Base-by-base conservation (phyloP, 202 grass and related monocot genomes). In the Brachypodium distachyon region DNA sequence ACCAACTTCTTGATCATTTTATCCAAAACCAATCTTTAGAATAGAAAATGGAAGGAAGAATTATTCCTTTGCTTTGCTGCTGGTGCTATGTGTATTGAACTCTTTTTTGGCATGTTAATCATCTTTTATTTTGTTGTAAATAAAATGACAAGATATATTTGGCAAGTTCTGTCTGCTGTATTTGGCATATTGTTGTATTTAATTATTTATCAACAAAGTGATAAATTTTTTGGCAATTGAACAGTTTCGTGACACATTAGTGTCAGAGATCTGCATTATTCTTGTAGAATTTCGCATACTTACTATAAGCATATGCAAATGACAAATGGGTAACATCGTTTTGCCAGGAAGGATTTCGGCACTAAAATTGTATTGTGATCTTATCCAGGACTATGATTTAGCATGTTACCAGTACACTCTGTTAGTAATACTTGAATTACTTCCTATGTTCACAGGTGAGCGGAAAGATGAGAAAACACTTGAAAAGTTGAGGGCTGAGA, bases 381-480 rank as follows among this genome's bases (percentile, higher is more conserved):
- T 69, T 76, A 11, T 76, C 19, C 9, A 27, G 53, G 39, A 44
- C 16, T 27, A 55, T 26, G 48, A 33, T 75, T 19, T 43, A 76
- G 44, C 27, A 77, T 77, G 21, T 31, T 60, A 74, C 66, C 52
- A 41, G n/a, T 78, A 79, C 28, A 8, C 23, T 22, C 25, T 61
- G 25, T 59, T 76, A 31, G 21, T 84, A n/a, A 70, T 78, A 7
- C 2, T 39, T 61, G 48, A 72, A 52, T 72, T 36, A 59, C 42
- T 77, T 59, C 16, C 14, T 71, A 27, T 75, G 62, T 67, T 61
- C n/a, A 38, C 46, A 97, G 95, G 79, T 81, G 95, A 97, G 55
- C 84, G 77, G 70, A 97, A 94, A 83, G 94, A 97, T 51, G 78
- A 97, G 78, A 97, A 92, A 67, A 92, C 79, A 47, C 82, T 97